phyloP scores from a whole-genome alignment of 2,329 filamentous ascomycete species.

The Rhinocladiella mackenziei region DNA sequence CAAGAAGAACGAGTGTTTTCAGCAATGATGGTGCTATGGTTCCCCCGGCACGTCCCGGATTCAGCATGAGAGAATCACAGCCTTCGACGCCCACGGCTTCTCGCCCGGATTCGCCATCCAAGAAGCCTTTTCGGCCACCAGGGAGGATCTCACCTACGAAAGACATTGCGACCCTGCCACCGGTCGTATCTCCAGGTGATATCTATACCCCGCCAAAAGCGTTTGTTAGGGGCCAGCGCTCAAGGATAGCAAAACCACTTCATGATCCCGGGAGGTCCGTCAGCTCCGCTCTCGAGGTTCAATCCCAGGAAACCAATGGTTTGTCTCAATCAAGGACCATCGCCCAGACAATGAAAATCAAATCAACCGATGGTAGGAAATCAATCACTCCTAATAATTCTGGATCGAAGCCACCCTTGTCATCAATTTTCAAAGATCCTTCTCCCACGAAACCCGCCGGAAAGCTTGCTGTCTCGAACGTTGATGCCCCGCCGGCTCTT shows the following conservation, averaged over 20 bases:
- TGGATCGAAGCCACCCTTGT: slow-evolving; percentile 14
- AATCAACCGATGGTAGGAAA: slow-evolving; percentile 10
- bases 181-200: slow-evolving; percentile 17
- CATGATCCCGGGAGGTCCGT: slow-evolving; percentile 8
- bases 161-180: slow-evolving; percentile 11
- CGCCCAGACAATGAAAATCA: slow-evolving; percentile 13
- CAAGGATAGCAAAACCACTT: slow-evolving; percentile 22
- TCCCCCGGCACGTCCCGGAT: slow-evolving; percentile 60
- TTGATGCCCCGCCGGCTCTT: slow-evolving; percentile 5
- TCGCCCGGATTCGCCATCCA: slow-evolving; percentile 22
- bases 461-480: slow-evolving; percentile 6
- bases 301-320: not conserved
- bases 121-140: slow-evolving; percentile 24
- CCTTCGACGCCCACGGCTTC: slow-evolving; percentile 12
- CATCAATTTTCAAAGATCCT: slow-evolving; percentile 20
- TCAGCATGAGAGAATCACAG: slow-evolving; percentile 48
- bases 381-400: slow-evolving; percentile 7
- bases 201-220: slow-evolving; percentile 28
- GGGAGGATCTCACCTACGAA: slow-evolving; percentile 25
- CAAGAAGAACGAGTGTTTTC: slow-evolving; percentile 66
- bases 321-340: not conserved
- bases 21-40: slow-evolving; percentile 58
- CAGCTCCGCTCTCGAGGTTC: slow-evolving; percentile 13
- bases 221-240: slow-evolving; percentile 24
- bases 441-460: not conserved